Evolutionary conservation across 805 yeast genomes (phyloP), one percentile per base, ranked within the genome.

Genomic region (Kregervanrija fluxuum): DNA sequence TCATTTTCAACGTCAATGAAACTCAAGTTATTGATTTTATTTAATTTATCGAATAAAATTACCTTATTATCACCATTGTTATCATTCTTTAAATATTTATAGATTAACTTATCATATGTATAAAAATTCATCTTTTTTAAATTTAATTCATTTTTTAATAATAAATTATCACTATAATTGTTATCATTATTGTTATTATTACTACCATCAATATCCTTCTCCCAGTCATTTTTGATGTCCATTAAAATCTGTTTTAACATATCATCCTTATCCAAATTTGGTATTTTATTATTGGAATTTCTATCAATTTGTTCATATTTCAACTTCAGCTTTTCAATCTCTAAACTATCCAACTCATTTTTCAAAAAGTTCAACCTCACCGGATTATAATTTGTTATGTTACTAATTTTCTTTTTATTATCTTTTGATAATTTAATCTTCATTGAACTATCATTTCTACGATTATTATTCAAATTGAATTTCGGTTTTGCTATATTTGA

Each of bases 401-500:
- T 44, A 30, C 48, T 50, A 2, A 55, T 48, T 12, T 49, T 51
- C 5, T 22, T 5, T 13, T 51, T 49, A 17, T 37, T 46, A 1
- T 31, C n/a, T 11, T 40, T 30, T 13, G 37, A 33, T 9, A 49
- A 13, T 4, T 5, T 30, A 1, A 40, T 16, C 1, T 37, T 33
- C 3, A 47, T 13, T 12, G 13, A 8, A 30, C 13, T 32, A 3
- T 8, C 14, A 17, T 37, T 37, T 3, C 35, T 35, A 11, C 30
- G 32, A 9, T 28, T 33, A 10, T 40, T 30, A 33, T 38, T 43
- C 30, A 45, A 46, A 12, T 38, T 40, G 3, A 35, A 35, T n/a
- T 48, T 37, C n/a, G 59, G 59, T 37, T 43, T 53, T 1, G 53
- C 47, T 12, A 41, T 44, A 22, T 43, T 44, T 5, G 60, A 49